phyloP scores from a whole-genome alignment of 2,329 filamentous ascomycete species.

The Monilinia vaccinii-corymbosi region DNA sequence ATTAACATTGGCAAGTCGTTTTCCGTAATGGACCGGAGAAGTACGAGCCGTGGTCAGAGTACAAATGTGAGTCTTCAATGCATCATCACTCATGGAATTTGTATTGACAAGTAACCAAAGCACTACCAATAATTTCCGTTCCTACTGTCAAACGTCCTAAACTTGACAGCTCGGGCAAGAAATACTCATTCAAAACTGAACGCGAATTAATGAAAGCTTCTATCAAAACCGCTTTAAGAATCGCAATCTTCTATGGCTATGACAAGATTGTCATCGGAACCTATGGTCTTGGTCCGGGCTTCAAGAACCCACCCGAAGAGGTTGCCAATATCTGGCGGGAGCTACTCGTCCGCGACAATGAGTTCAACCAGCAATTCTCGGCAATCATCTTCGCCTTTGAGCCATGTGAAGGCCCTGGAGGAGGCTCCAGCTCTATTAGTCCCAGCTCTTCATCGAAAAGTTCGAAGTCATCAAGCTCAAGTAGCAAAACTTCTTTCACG shows the following conservation, averaged over 20 bases:
- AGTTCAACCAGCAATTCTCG: conserved; percentile 51
- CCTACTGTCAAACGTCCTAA: conserved; percentile 66
- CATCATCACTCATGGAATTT: neutral
- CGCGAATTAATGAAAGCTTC: conserved; percentile 64
- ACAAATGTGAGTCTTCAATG: conserved; percentile 27
- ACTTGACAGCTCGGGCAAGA: conserved; percentile 54
- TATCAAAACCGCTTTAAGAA: conserved; percentile 60
- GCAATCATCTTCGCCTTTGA: conserved; percentile 59
- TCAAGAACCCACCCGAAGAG: conserved; percentile 56
- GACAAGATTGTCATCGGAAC: conserved; percentile 51
- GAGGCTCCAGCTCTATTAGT: conserved; percentile 29
- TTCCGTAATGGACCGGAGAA: conserved; percentile 58
- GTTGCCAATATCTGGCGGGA: conserved; percentile 59
- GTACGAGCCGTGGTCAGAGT: conserved; percentile 49
- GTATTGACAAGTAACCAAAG: conserved; percentile 16
- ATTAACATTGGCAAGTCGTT: conserved; percentile 41
- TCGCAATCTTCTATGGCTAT: conserved; percentile 54
- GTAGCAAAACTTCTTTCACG: conserved; percentile 2
- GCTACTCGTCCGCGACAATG: conserved; percentile 51
- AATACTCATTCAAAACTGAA: conserved; percentile 65
- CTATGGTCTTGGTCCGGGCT: conserved; percentile 55
- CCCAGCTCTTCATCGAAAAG: conserved; percentile 17
- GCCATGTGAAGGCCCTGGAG: conserved; percentile 38
- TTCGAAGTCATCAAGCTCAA: neutral
- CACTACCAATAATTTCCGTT: conserved; percentile 64